Evolutionary conservation across 2,329 filamentous ascomycete genomes (phyloP).

Genomic region (Calonectria crousiana): DNA sequence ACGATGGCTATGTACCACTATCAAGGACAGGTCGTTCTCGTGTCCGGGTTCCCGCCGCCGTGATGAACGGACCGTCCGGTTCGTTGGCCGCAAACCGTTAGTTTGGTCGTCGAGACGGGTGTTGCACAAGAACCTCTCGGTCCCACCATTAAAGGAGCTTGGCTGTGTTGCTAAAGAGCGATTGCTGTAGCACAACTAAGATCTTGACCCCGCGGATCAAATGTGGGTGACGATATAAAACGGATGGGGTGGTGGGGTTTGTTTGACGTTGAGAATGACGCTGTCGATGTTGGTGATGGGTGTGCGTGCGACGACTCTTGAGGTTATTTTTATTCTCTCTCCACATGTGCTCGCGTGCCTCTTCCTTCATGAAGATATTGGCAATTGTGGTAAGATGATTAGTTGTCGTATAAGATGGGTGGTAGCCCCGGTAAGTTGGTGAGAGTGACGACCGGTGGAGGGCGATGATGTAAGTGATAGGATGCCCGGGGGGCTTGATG

Average conservation of each 20-base stretch:
- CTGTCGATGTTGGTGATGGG: neutral
- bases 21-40: neutral
- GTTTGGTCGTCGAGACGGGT: slow-evolving; percentile 3
- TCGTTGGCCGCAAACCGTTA: slow-evolving; percentile 13
- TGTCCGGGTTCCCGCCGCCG: slow-evolving; percentile 2
- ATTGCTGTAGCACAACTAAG: neutral
- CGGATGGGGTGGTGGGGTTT: neutral
- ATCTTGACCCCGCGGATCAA: neutral
- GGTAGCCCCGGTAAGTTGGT: slow-evolving; percentile 1
- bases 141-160: slow-evolving; percentile 3
- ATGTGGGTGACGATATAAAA: neutral
- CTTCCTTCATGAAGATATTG: neutral
- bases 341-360: neutral
- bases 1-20: neutral
- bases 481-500: neutral
- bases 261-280: slow-evolving; percentile 12
- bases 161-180: neutral
- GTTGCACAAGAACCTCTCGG: slow-evolving; percentile 7
- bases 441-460: slow-evolving; percentile 1
- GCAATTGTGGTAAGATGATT: slow-evolving; percentile 3
- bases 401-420: slow-evolving; percentile 12
- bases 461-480: slow-evolving; percentile 30
- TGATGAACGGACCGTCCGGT: slow-evolving; percentile 13
- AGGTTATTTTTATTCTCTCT: neutral
- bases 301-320: neutral